Base-by-base conservation (phyloP, 1,284 basidiomycete genomes). In the Ganoderma meredithae region DNA sequence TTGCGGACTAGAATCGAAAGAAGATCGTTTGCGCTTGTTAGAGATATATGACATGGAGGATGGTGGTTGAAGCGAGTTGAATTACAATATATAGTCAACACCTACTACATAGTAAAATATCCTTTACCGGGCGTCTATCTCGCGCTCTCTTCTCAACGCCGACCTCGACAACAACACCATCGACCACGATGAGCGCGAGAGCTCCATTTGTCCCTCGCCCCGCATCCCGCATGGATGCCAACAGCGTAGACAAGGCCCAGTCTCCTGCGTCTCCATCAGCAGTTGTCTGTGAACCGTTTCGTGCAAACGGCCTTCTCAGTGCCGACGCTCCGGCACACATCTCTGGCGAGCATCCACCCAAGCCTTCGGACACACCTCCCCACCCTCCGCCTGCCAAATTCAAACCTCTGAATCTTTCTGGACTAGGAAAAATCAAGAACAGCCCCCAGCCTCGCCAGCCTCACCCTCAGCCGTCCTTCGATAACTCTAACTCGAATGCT, bases 401-500 rank as follows among this genome's bases (percentile, higher is more conserved):
- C 69, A 78, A 76, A 60, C 77, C 77, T 60, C 72, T 79, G 36
- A 79, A 79, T 47, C 64, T 77, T 22, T 68, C 75, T n/a, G 69
- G 67, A 4, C 67, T 79, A 36, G 53, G 62, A 2, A 77, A 75
- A 64, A 70, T 63, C 25, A 75, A 73, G 62, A 60, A 60, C 47
- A 17, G 36, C 63, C 33, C 63, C 27, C 60, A 63, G 12, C 27
- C 41, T 12, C 27, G 49, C 15, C 47, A 22, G 49, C 8, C 13
- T 47, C 52, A 43, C 17, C 19, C 71, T 60, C 72, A 70, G 49
- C 64, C 66, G 25, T 72, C 73, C n/a, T 44, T 71, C 33, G 76
- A 76, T 15, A 60, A 62, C 39, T 31, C 70, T 40, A 25, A 53
- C 6, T n/a, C 55, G 19, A 19, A 41, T 41, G 22, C 58, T 60